Conservation (phyloP, 208 protist species). For the Entamoeba dispar region DNA sequence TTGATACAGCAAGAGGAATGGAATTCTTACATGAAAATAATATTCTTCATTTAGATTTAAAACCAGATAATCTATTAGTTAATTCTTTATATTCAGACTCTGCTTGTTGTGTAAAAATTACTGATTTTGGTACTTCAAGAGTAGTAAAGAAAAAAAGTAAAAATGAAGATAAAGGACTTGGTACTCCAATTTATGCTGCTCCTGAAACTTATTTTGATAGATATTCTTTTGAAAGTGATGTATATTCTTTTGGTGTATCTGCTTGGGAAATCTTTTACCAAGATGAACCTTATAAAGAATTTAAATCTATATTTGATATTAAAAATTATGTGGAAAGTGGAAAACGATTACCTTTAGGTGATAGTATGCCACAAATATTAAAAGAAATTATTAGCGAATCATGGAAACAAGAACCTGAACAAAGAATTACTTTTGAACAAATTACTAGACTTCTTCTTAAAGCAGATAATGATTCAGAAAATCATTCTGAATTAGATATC, state of each 20-base stretch:
- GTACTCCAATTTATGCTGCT: not conserved
- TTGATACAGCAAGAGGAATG: not conserved
- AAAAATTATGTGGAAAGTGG: not conserved
- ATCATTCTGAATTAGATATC: not conserved
- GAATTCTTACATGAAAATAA: not conserved
- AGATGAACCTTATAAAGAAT: not conserved
- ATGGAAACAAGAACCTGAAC: not conserved
- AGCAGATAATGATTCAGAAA: not conserved
- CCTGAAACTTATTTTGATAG: not conserved
- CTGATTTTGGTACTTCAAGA: slow-evolving; percentile 1
- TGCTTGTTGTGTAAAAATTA: not conserved
- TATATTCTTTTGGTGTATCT: not conserved
- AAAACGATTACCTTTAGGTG: not conserved
- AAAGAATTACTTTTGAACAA: not conserved
- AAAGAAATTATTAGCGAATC: not conserved
- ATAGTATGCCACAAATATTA: not conserved
- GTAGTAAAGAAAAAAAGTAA: not conserved
- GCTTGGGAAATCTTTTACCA: not conserved
- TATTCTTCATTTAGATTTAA: not conserved
- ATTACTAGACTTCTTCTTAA: not conserved
- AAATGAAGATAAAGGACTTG: not conserved
- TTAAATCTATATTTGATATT: not conserved
- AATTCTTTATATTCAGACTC: not conserved
- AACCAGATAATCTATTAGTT: not conserved
- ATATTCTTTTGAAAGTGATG: not conserved